Percentiles rank a stretch among this genome's conserved stretches.
Conservation (phyloP, 164 flowering plant species). For the Vitis riparia region DNA sequence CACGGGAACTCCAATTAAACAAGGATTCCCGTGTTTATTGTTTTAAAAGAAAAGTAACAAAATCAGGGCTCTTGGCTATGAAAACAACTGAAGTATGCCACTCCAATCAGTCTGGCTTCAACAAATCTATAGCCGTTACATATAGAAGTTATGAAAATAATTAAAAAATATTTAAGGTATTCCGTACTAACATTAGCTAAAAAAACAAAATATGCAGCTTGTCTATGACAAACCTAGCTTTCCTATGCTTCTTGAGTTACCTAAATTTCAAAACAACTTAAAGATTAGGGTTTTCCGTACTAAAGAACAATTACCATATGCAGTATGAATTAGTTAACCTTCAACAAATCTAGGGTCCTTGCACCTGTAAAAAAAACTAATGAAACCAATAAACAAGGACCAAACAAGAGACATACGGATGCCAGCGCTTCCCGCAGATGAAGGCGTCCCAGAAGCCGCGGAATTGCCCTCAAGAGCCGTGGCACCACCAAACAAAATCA, state of each 20-base stretch:
- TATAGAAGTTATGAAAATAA: too few relatives aligned
- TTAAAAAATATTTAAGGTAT: not conserved
- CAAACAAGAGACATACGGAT: slow-evolving; percentile 58
- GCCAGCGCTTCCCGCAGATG: slow-evolving; percentile 95
- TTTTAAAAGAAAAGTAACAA: too few relatives aligned
- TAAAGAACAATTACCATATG: not conserved
- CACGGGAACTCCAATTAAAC: too few relatives aligned
- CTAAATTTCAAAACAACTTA: not conserved
- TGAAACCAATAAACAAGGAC: not conserved
- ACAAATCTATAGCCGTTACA: not conserved
- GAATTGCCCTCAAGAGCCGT: slow-evolving; percentile 98
- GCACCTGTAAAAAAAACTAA: not conserved
- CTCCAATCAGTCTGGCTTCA: not conserved
- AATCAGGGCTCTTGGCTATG: too few relatives aligned
- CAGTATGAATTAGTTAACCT: not conserved
- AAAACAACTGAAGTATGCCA: not conserved
- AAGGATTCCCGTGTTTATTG: too few relatives aligned
- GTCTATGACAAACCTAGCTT: not conserved
- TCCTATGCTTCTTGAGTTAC: not conserved
- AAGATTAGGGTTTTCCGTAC: not conserved
- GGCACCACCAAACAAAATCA: slow-evolving; percentile 95
- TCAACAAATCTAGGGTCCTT: not conserved
- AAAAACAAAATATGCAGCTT: not conserved
- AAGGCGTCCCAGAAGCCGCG: slow-evolving; percentile 82
- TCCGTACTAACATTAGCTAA: not conserved